phyloP scores from a whole-genome alignment of 179 eudicot genomes.

The Amaranthus tricolor region DNA sequence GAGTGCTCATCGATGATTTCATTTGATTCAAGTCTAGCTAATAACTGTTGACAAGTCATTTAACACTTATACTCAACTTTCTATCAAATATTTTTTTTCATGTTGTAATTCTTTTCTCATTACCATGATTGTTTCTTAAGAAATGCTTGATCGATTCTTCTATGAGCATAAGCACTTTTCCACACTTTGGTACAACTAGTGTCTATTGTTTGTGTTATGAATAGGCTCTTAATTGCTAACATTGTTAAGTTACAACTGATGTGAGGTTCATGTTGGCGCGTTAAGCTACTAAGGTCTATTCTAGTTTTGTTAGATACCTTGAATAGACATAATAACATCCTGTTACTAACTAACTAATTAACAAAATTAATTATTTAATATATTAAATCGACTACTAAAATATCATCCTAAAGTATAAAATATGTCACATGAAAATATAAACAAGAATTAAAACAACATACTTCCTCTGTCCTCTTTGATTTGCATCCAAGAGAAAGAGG shows the following conservation, averaged over 20 bases:
- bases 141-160: not conserved
- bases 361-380: too few relatives aligned
- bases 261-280: too few relatives aligned
- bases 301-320: not conserved
- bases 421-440: too few relatives aligned
- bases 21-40: not conserved
- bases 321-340: not conserved
- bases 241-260: not conserved
- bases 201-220: not conserved
- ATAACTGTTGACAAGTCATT: not conserved
- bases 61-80: not conserved
- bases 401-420: too few relatives aligned
- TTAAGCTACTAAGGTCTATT: too few relatives aligned
- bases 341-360: not conserved
- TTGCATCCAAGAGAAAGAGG: too few relatives aligned
- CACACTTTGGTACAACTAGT: not conserved
- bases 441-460: too few relatives aligned
- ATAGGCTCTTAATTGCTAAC: not conserved
- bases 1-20: not conserved
- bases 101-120: not conserved
- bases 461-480: too few relatives aligned
- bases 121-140: not conserved
- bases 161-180: not conserved
- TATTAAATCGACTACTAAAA: too few relatives aligned
- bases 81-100: not conserved